phyloP scores from a whole-genome alignment of 2,329 filamentous ascomycete genomes.

The Exophiala spinifera region DNA sequence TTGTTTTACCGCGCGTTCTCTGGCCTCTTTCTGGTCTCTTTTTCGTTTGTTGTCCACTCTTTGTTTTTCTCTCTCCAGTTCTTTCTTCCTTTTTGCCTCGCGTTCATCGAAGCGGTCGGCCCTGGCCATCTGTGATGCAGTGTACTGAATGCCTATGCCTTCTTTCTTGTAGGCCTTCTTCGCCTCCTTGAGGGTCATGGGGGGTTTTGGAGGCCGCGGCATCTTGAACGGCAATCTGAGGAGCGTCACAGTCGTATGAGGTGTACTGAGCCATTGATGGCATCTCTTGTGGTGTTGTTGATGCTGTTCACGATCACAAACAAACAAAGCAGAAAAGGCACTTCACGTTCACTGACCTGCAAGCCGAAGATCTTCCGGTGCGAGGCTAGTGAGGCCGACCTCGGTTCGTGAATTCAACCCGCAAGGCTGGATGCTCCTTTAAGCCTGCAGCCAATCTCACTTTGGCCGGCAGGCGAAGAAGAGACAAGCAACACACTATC shows the following conservation, averaged over 20 bases:
- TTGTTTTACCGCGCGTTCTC: constrained; percentile 20
- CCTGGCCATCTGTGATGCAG: constrained; percentile 24
- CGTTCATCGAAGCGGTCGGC: constrained; percentile 25
- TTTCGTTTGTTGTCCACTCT: constrained; percentile 27
- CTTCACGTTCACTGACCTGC: constrained; percentile 3
- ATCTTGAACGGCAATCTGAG: constrained; percentile 7
- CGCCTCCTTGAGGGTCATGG: constrained; percentile 29
- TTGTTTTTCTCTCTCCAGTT: constrained; percentile 22
- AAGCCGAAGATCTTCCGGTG: background rate
- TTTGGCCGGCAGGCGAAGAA: no score
- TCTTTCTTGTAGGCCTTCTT: constrained; percentile 28
- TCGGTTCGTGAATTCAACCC: background rate
- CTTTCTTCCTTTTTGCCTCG: constrained; percentile 23
- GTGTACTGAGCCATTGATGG: no score
- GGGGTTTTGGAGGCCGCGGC: constrained; percentile 22
- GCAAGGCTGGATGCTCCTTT: background rate
- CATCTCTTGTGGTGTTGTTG: no score
- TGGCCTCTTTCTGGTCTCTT: constrained; percentile 25
- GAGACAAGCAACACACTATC: no score
- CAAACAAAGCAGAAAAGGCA: constrained; percentile 8
- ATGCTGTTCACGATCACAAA: no score
- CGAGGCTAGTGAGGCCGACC: background rate
- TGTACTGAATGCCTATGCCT: constrained; percentile 19
- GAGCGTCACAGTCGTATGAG: background rate
- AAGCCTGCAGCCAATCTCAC: background rate